Evolutionary conservation across 176 grass and related monocot species (phyloP).

Genomic region (Otatea glauca): DNA sequence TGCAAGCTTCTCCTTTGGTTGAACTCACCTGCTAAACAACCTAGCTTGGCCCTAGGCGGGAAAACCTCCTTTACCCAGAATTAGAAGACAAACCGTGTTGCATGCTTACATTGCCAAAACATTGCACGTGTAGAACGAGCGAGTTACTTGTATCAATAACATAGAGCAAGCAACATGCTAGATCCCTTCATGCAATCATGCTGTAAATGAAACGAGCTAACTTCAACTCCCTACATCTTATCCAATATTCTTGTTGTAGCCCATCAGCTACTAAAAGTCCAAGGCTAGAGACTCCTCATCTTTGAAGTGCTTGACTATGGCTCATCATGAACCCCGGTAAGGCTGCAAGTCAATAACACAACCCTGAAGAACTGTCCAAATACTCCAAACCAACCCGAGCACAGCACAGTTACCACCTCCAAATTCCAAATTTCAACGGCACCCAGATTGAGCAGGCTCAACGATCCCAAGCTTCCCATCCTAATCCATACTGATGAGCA

Average conservation of each 20-base stretch:
- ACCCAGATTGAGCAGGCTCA: neutral
- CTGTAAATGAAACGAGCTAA: slow-evolving; percentile 1
- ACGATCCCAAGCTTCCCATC: neutral
- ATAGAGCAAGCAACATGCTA: neutral
- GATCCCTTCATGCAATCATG: neutral
- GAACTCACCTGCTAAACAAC: neutral
- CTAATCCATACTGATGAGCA: neutral
- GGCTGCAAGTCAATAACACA: neutral
- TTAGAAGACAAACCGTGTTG: neutral
- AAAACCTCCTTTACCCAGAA: neutral
- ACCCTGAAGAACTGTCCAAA: neutral
- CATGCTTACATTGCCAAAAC: too few relatives aligned
- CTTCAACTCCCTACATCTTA: neutral
- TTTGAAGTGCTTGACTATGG: neutral
- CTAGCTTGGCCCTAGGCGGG: neutral
- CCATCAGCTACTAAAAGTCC: neutral
- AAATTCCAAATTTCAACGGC: neutral
- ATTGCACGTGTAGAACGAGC: neutral
- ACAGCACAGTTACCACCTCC: neutral
- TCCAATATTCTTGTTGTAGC: neutral
- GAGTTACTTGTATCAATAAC: neutral
- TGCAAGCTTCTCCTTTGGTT: neutral
- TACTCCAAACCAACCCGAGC: neutral
- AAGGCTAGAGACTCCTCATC: neutral
- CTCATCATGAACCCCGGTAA: neutral